These are phyloP conservation scores for Erysiphe pulchra DNA, from an alignment of 2,329 filamentous ascomycete species.

Conservation along the genomic window DNA sequence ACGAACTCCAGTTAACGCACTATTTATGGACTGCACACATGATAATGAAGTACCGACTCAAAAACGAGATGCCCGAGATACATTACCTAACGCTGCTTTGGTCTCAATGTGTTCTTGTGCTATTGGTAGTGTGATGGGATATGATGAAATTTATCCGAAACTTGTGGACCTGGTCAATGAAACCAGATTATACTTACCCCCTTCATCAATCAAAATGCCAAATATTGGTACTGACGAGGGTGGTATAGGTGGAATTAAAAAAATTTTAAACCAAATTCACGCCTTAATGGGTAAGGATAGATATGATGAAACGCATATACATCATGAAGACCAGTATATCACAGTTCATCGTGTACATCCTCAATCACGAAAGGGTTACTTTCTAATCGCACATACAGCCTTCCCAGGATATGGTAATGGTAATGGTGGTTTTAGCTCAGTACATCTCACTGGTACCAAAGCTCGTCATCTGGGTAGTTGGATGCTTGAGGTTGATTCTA, in stretches of 20 bases:
- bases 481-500: slow-evolving; percentile 72
- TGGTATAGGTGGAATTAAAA: slow-evolving; percentile 78
- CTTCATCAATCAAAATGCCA: slow-evolving; percentile 39
- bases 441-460: slow-evolving; percentile 60
- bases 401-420: slow-evolving; percentile 76
- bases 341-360: slow-evolving; percentile 91
- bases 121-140: slow-evolving; percentile 90
- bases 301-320: slow-evolving; percentile 86
- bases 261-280: slow-evolving; percentile 82
- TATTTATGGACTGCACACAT: slow-evolving; percentile 99
- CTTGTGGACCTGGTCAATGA: slow-evolving; percentile 86
- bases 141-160: slow-evolving; percentile 85
- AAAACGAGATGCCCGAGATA: slow-evolving; percentile 83
- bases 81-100: slow-evolving; percentile 74
- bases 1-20: slow-evolving; percentile 66
- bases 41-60: slow-evolving; percentile 94
- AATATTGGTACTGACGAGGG: slow-evolving; percentile 44
- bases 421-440: slow-evolving; percentile 55
- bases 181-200: slow-evolving; percentile 56
- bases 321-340: slow-evolving; percentile 88
- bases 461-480: slow-evolving; percentile 73
- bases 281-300: slow-evolving; percentile 85
- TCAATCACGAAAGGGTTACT: slow-evolving; percentile 75
- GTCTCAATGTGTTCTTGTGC: slow-evolving; percentile 92
- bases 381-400: slow-evolving; percentile 85